A percentile compares a stretch with the other conserved stretches of the same genome.
These are phyloP conservation scores for Dacryopinax primogenitus DNA, from an alignment of 768 basidiomycete species.

Conservation along the genomic window DNA sequence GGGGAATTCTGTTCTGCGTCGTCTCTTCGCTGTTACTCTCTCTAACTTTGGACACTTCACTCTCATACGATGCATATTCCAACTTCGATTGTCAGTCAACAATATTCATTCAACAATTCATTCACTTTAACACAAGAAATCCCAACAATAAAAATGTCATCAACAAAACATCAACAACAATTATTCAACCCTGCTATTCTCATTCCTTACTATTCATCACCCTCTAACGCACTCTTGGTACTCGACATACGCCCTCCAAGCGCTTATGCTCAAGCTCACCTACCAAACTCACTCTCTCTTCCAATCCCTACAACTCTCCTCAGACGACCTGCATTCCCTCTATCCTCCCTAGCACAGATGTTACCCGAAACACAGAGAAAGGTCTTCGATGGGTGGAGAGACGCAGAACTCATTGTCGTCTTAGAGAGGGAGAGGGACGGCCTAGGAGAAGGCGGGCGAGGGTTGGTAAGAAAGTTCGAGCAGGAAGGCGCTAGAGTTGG, in stretches of 20 bases:
- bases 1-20: too few species aligned
- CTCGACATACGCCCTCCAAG: conserved; percentile 84
- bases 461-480: conserved; percentile 30
- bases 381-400: conserved; percentile 10
- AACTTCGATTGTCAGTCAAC: too few species aligned
- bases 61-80: too few species aligned
- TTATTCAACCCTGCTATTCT: background rate
- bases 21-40: too few species aligned
- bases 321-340: conserved; percentile 75
- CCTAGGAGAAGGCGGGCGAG: conserved; percentile 40
- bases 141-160: too few species aligned
- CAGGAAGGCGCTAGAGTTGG: conserved; percentile 12
- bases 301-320: conserved; percentile 90
- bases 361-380: conserved; percentile 38
- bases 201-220: background rate
- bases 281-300: conserved; percentile 63
- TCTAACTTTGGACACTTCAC: too few species aligned
- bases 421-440: conserved; percentile 67
- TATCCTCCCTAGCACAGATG: conserved; percentile 65
- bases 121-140: too few species aligned
- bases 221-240: conserved; percentile 35
- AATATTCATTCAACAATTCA: too few species aligned
- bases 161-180: too few species aligned
- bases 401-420: conserved; percentile 48
- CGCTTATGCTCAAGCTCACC: conserved; percentile 49